Conservation (phyloP, 164 flowering plant genomes). For the Dillenia turbinata region DNA sequence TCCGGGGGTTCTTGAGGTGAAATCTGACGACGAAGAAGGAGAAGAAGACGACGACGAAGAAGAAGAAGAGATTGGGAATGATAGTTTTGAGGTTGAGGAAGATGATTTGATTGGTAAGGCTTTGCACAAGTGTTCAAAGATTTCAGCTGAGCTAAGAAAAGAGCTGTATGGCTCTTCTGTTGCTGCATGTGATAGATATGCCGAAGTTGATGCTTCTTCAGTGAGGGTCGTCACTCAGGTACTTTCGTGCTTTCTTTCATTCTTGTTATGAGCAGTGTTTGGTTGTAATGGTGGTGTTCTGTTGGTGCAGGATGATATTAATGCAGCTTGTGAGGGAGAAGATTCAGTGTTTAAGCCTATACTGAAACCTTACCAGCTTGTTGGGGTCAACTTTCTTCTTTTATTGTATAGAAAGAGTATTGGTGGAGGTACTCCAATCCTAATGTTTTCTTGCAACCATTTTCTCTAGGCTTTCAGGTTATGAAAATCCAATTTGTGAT, state of each 20-base stretch:
- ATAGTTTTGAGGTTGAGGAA: slow-evolving; percentile 20
- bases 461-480: too few relatives aligned
- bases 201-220: slow-evolving; percentile 69
- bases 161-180: slow-evolving; percentile 72
- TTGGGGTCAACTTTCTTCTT: slow-evolving; percentile 96
- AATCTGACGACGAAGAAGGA: slow-evolving; percentile 13
- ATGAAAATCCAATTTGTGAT: too few relatives aligned
- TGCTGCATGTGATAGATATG: slow-evolving; percentile 47
- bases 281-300: not conserved
- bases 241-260: not conserved
- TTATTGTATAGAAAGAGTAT: slow-evolving; percentile 72
- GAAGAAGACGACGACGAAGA: slow-evolving; percentile 4
- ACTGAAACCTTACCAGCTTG: slow-evolving; percentile 94
- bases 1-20: slow-evolving; percentile 14
- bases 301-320: slow-evolving; percentile 63
- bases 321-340: slow-evolving; percentile 60
- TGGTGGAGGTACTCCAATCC: slow-evolving; percentile 67
- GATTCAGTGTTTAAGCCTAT: slow-evolving; percentile 75
- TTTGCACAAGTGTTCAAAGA: slow-evolving; percentile 76
- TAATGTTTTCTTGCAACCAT: too few relatives aligned
- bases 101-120: slow-evolving; percentile 85
- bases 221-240: slow-evolving; percentile 91
- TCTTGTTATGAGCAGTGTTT: not conserved
- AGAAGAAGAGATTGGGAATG: slow-evolving; percentile 18
- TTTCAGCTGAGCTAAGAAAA: slow-evolving; percentile 57